Base-by-base conservation (phyloP, 257 asterid species). In the Eucommia ulmoides region DNA sequence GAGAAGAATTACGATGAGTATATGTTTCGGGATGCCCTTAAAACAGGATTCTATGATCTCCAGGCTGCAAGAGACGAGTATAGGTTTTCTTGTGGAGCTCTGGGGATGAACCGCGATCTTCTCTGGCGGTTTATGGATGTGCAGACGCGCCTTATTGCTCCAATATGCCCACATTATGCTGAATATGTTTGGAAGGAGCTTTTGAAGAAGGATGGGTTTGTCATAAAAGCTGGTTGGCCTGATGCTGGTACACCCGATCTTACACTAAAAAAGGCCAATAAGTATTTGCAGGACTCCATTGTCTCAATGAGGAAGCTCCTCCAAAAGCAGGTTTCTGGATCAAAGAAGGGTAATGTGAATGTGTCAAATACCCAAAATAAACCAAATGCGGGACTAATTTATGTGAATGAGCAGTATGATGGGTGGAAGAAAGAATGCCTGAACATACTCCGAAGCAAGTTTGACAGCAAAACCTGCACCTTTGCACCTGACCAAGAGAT, bases 31-130 rank as follows among this genome's bases (percentile, higher is more conserved):
- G 96, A 86, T 58, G 96, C 93, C 41, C 53, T 86, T 56, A 86
- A 86, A 55, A 75, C 76, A 9, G 96, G 94, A 14, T 86, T 83
- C 66, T 86, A 86, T 38, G 94, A 86, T 68, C 89, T 86, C 54
- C 96, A 83, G 61, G 83, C 94, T 53, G 89, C 96, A 7, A 80
- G 94, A 49, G 96, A 86, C 41, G 96, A 83, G 74, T 86, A 80
- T 51, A 61, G 94, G 62, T 80, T 86, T 29, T 77, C 87, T 16
- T 86, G 93, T 65, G 87, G 89, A n/a, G 56, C 83, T n/a, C 89
- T 67, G 54, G 89, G 93, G 22, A 86, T 86, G 96, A 76, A 78
- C 51, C 62, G 80, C 18, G 74, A 74, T 42, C 59, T 86, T 15
- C 53, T 86, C 29, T 74, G 78, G 82, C 65, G 64, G 35, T 86